Conservation (phyloP, 2,329 filamentous ascomycete species). For the Paecilomyces fulvus region DNA sequence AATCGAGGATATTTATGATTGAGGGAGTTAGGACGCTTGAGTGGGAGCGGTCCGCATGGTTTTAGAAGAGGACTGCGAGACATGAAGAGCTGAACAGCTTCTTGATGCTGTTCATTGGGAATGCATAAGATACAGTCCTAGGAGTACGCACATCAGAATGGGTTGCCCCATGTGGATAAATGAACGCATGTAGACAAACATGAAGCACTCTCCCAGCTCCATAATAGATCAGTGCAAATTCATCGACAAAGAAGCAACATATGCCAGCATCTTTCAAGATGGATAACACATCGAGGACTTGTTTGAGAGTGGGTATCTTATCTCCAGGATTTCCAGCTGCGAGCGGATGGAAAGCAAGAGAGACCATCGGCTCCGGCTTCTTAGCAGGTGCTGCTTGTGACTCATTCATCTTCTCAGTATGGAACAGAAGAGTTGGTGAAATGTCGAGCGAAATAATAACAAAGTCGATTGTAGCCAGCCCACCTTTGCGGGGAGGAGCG, state of each 20-base stretch:
- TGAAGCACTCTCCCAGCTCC: slow-evolving; percentile 4
- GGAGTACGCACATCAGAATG: no score
- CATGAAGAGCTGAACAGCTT: slow-evolving; percentile 6
- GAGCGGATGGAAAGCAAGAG: background rate
- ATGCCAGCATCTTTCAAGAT: slow-evolving; percentile 6
- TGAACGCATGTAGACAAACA: no score
- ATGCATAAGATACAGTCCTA: no score
- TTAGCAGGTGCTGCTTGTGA: no score
- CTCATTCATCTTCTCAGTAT: no score
- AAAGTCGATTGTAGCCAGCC: no score
- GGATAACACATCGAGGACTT: slow-evolving; percentile 4
- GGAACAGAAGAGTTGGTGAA: no score
- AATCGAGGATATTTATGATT: slow-evolving; percentile 11
- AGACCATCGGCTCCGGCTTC: no score
- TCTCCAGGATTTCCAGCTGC: background rate
- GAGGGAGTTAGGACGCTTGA: slow-evolving; percentile 1
- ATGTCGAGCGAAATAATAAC: no score
- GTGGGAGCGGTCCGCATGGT: slow-evolving; percentile 7
- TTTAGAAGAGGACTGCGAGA: no score
- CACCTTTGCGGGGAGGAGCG: no score
- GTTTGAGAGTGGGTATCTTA: slow-evolving; percentile 1
- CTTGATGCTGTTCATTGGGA: slow-evolving; percentile 5
- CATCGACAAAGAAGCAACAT: slow-evolving; percentile 6
- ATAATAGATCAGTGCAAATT: slow-evolving; percentile 9
- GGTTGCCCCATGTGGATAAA: no score